Base-by-base conservation (phyloP, 2,329 filamentous ascomycete genomes). In the Sclerotinia subarctica region DNA sequence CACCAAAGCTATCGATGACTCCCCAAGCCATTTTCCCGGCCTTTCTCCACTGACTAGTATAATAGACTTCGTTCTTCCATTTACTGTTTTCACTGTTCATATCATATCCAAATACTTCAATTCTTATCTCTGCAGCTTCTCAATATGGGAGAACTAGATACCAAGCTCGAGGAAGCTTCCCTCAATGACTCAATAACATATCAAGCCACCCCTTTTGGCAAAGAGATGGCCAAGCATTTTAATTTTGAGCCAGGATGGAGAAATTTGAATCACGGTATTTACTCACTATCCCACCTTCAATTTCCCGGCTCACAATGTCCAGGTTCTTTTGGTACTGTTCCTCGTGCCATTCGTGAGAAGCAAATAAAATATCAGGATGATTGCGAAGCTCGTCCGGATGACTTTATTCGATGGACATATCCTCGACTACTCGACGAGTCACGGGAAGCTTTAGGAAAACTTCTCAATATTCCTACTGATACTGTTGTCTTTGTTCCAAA, bases 281-380 rank as follows among this genome's bases (percentile, higher is more conserved):
- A 38, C 51, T 38, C 17, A 46, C 21, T 32, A 42, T 47, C 4
- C 24, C 42, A 46, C 13, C 46, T 59, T 17, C 35, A n/a, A 53
- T 29, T 11, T 13, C 44, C 11, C 24, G n/a, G 24, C 35, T 57
- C 29, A 62, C 52, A 21, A 59, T 29, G 21, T 52, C 8, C 26
- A 77, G 90, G 92, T 60, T 96, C 93, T 0, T 97, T 92, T 76
- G 94, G 94, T 46, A 88, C 89, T 2, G 88, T 89, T 73, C 93
- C 94, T 4, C 81, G 79, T 13, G 76, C 79, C 26, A 83, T 97
- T 69, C 85, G 83, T 21, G 78, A 84, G 19, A 83, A 82, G 62
- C 83, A 90, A 26, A 87, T 85, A 21, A 75, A 81, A n/a, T 90
- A 89, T 74, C 89, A 94, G 76, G 85, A 89, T 70, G 79, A 82